Percentiles rank a stretch among this genome's conserved stretches.
These are phyloP conservation scores for Tricladium varicosporioides DNA, from an alignment of 2,329 filamentous ascomycete species.

Conservation along the genomic window DNA sequence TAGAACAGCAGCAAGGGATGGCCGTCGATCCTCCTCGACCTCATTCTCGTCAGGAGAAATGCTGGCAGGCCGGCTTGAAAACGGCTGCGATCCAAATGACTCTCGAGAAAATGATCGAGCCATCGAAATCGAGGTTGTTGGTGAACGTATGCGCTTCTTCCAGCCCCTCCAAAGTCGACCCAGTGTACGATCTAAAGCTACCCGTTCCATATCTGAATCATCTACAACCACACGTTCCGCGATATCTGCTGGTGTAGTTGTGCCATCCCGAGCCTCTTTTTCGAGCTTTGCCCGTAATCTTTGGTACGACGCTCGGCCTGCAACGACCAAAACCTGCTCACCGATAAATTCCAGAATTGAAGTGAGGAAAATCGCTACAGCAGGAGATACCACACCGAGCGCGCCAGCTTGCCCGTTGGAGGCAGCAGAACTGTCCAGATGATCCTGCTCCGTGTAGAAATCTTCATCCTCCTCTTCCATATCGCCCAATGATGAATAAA, in stretches of 20 bases:
- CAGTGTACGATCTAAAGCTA: slow-evolving; percentile 84
- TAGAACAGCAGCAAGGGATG: slow-evolving; percentile 23
- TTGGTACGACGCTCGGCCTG: slow-evolving; percentile 78
- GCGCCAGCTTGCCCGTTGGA: slow-evolving; percentile 53
- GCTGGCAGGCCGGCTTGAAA: slow-evolving; percentile 36
- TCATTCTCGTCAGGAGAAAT: slow-evolving; percentile 39
- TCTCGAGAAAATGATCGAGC: slow-evolving; percentile 48
- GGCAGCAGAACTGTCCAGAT: slow-evolving; percentile 57
- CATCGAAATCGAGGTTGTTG: slow-evolving; percentile 45
- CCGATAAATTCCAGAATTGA: slow-evolving; percentile 93
- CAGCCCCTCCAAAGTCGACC: slow-evolving; percentile 91
- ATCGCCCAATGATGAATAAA: slow-evolving; percentile 93
- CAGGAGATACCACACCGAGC: slow-evolving; percentile 74
- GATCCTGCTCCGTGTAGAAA: slow-evolving; percentile 77
- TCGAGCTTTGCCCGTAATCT: slow-evolving; percentile 59
- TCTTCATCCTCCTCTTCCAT: slow-evolving; percentile 98
- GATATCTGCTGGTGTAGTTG: slow-evolving; percentile 43
- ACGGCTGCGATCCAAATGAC: slow-evolving; percentile 36
- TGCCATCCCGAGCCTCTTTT: slow-evolving; percentile 55
- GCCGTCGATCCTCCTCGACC: slow-evolving; percentile 17
- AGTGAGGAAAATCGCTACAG: slow-evolving; percentile 92
- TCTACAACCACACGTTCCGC: slow-evolving; percentile 76
- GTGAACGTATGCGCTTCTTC: slow-evolving; percentile 78
- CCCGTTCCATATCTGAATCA: slow-evolving; percentile 87
- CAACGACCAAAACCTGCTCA: slow-evolving; percentile 84